phyloP scores from a whole-genome alignment of 352 stramenopile species.

The Aphanomyces euteiches region DNA sequence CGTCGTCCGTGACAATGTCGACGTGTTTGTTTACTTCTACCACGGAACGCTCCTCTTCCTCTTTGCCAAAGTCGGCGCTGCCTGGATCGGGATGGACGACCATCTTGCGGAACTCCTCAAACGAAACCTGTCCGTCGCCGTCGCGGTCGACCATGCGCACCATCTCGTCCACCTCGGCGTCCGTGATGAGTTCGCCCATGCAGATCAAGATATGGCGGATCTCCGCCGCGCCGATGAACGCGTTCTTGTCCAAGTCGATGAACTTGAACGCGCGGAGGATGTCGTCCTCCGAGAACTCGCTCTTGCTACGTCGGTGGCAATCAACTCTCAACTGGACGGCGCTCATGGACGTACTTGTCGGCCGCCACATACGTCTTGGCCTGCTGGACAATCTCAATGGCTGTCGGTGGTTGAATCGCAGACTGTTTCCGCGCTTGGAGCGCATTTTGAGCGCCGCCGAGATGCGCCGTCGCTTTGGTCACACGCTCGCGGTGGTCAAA shows the following conservation, averaged over 20 bases:
- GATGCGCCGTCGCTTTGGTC: constrained; percentile 53
- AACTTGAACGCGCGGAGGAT: constrained; percentile 89
- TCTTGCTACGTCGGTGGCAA: constrained; percentile 35
- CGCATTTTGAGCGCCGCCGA: constrained; percentile 28
- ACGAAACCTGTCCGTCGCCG: constrained; percentile 90
- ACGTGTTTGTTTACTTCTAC: constrained; percentile 38
- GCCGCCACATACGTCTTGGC: constrained; percentile 17
- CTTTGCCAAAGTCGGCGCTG: constrained; percentile 64
- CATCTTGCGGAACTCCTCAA: constrained; percentile 87
- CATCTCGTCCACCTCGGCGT: constrained; percentile 93
- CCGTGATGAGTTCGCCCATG: constrained; percentile 94
- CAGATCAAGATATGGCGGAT: constrained; percentile 92
- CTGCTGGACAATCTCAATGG: constrained; percentile 30
- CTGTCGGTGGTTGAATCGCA: constrained; percentile 33
- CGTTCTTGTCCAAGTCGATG: constrained; percentile 93
- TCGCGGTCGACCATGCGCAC: constrained; percentile 90
- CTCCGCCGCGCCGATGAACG: constrained; percentile 89
- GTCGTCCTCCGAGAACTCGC: constrained; percentile 90
- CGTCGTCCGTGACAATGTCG: constrained; percentile 39
- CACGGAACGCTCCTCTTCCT: constrained; percentile 19
- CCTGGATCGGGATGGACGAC: constrained; percentile 88
- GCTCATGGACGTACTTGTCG: constrained; percentile 35
- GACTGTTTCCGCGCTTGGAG: constrained; percentile 20
- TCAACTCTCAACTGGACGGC: background rate
- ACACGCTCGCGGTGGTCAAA: constrained; percentile 69